Base-by-base conservation (phyloP, 345 rosid genomes). In the Bretschneidera sinensis region DNA sequence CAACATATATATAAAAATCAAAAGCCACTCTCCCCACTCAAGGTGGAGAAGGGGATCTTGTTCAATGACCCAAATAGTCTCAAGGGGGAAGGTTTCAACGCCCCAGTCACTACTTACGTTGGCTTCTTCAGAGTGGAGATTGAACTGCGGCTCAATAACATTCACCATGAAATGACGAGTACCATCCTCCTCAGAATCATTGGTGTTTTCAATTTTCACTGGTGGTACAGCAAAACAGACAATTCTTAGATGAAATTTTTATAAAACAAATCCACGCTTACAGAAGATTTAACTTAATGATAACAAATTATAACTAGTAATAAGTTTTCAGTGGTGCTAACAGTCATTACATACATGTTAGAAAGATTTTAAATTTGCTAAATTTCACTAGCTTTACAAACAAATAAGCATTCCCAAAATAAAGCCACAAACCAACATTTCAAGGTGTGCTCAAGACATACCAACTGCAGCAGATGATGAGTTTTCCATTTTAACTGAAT, bases 61-160 rank as follows among this genome's bases (percentile, higher is more conserved):
- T 11, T 39, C 45, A 9, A 39, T 39, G 45, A 5, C 45, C 16
- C 6, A 5, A 39, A 39, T 5, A 39, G 16, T 39, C 10, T 39
- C 10, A 11, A 28, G 33, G 33, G 33, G 33, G 33, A 28, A 28
- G 6, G 45, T 39, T 39, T 39, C 45, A 19, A 19, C 6, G 55
- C 24, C 55, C 17, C 0, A 51, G 48, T 25, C 64, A 23, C 21
- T 71, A 79, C 97, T 83, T 78, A 94, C 99, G 85, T 85, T 91
- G 63, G 97, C 97, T 19, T 94, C 99, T 77, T 88, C 97, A 0
- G 99, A 91, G 59, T 94, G 99, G 64, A 94, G 99, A 83, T 94
- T 94, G 75, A 94, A 94, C 71, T 94, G 99, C 25, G 97, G 99
- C 80, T 86, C 95, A 66, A 86, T 79, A 66, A 94, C 95, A 75